A percentile compares a stretch with the other conserved stretches of the same genome.
Evolutionary conservation across 73 alveolate genomes (phyloP).

Genomic region (Tetrahymena elliotti): DNA sequence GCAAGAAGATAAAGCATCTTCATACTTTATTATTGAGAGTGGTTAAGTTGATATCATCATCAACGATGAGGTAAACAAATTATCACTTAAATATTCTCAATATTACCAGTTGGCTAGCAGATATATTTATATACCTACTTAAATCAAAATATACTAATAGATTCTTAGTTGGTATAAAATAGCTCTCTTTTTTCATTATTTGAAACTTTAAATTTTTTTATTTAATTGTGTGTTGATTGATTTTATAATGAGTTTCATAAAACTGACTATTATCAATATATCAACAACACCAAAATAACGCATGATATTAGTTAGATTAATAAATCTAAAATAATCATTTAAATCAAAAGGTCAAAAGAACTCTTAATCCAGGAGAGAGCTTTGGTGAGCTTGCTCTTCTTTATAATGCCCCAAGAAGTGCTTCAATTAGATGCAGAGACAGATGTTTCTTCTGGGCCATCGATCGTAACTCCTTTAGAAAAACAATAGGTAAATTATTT

Average conservation of each 20-base stretch:
- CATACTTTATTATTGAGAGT: constrained; percentile 62
- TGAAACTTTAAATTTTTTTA: neutral
- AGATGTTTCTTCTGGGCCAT: constrained; percentile 71
- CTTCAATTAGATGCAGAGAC: constrained; percentile 60
- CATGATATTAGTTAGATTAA: neutral
- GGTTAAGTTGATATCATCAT: constrained; percentile 65
- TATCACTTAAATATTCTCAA: neutral
- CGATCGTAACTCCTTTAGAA: constrained; percentile 70
- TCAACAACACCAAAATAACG: neutral
- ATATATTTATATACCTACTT: no score
- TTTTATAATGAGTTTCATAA: neutral
- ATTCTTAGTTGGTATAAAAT: neutral
- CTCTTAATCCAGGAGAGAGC: constrained; percentile 55
- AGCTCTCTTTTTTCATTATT: neutral
- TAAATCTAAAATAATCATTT: neutral
- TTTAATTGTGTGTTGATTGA: neutral
- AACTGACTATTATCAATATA: neutral
- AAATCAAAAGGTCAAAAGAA: constrained; percentile 5
- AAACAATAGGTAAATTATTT: constrained; percentile 9
- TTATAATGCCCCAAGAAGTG: constrained; percentile 64
- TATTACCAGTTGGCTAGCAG: no score
- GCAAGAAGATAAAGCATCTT: constrained; percentile 76
- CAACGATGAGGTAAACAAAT: constrained; percentile 28
- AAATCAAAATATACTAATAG: neutral
- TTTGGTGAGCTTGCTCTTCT: constrained; percentile 73